Conservation (phyloP, 345 rosid genomes). For the Linum tenue region DNA sequence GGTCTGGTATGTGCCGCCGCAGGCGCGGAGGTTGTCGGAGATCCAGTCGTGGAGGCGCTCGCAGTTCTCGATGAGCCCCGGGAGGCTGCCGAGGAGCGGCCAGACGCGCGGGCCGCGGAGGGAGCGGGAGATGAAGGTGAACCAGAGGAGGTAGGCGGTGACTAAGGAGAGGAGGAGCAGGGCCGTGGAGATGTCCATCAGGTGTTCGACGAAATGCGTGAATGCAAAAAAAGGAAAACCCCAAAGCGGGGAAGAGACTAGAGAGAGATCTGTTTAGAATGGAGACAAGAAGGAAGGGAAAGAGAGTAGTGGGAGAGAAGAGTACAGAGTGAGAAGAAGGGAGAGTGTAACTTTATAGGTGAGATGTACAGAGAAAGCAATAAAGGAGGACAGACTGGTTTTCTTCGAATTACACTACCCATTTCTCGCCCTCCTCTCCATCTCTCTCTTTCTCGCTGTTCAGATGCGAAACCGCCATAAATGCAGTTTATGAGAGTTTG, state of each 20-base stretch:
- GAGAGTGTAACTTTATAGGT: constrained; percentile 8
- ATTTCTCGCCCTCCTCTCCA: neutral
- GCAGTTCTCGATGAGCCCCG: constrained; percentile 75
- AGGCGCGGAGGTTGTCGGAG: constrained; percentile 79
- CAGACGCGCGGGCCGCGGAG: constrained; percentile 84
- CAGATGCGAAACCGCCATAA: neutral
- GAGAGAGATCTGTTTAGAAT: neutral
- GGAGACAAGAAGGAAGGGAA: neutral
- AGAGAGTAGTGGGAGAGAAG: neutral
- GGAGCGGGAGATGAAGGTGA: constrained; percentile 75
- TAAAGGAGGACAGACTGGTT: constrained; percentile 8
- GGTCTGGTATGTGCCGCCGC: constrained; percentile 96
- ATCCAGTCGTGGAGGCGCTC: constrained; percentile 98
- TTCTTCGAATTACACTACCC: neutral
- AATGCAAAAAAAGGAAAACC: neutral
- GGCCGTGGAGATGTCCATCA: constrained; percentile 60
- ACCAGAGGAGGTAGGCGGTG: constrained; percentile 74
- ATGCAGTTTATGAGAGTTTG: neutral
- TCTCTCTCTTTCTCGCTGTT: no score
- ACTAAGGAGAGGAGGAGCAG: constrained; percentile 53
- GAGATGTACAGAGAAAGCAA: constrained; percentile 2
- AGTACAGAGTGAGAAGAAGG: neutral
- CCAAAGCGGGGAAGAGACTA: neutral
- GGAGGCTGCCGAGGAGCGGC: constrained; percentile 87
- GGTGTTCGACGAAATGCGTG: neutral